Evolutionary conservation across 2,329 filamentous ascomycete genomes (phyloP), one percentile per base, ranked within the genome.

Genomic region (Penicillium sp.): DNA sequence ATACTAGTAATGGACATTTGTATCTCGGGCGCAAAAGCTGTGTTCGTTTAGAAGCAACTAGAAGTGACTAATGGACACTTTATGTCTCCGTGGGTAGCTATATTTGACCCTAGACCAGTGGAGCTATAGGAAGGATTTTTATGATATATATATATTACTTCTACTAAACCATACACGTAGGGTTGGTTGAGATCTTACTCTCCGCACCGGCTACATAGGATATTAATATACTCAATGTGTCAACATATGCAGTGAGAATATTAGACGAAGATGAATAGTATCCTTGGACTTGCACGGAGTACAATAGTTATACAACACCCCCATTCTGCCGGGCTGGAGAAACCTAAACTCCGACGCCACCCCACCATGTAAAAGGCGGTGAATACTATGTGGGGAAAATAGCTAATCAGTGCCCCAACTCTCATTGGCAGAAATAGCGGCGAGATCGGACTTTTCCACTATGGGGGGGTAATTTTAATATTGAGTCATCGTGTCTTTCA

Each of bases 391-490:
- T 62, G 61, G 62, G 54, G 59, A 30, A 49, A 25, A 10, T 17
- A 53, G 36, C 62, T 60, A 59, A 65, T 65, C 44, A 58, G 16
- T 16, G 35, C n/a, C 38, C 63, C 43, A 52, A 14, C 11, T 30
- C n/a, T 16, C 40, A 45, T 45, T 45, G 43, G 43, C 30, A 42
- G n/a, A 30, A 47, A 59, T 52, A 37, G 53, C 54, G 60, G 66
- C 67, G 63, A 70, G 62, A 65, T 67, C 67, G 67, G 67, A 64
- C 57, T 57, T 62, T 62, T 67, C 63, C 67, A 65, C 66, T 28
- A 30, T 50, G 46, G 45, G 45, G 44, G 38, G 48, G 43, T 33
- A 50, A 51, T 56, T 63, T 66, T 42, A 43, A 49, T 22, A 50
- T 42, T 50, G 66, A 69, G 59, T 69, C 65, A 65, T 63, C 56